phyloP scores from a whole-genome alignment of 2,329 filamentous ascomycete species.

The Claviceps sorghi region DNA sequence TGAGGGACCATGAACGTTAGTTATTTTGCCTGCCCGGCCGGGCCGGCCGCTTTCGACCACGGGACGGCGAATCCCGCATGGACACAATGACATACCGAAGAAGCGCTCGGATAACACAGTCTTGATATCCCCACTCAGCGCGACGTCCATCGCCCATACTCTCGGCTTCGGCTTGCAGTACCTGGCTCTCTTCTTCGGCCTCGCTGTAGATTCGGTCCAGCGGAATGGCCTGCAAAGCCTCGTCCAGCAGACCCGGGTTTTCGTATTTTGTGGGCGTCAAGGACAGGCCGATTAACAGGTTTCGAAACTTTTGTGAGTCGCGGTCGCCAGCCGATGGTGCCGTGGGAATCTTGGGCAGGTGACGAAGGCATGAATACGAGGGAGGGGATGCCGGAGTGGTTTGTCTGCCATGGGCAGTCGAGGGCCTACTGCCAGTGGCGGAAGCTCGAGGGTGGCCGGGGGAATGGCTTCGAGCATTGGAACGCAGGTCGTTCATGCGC shows the following conservation, averaged over 20 bases:
- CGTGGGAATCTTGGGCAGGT: constrained; percentile 48
- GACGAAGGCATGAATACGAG: constrained; percentile 33
- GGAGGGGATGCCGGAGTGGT: constrained; percentile 24
- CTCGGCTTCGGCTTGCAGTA: constrained; percentile 73
- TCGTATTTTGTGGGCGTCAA: constrained; percentile 87
- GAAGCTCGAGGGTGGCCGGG: constrained; percentile 34
- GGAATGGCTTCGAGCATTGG: constrained; percentile 40
- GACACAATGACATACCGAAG: constrained; percentile 46
- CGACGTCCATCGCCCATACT: constrained; percentile 69
- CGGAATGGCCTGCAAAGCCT: constrained; percentile 74
- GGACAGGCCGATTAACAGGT: constrained; percentile 71
- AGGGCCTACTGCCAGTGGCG: constrained; percentile 27
- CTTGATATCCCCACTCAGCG: constrained; percentile 92
- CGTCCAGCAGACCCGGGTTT: constrained; percentile 86
- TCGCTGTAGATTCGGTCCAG: constrained; percentile 85
- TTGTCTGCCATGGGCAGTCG: constrained; percentile 26
- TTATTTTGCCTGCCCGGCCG: neutral
- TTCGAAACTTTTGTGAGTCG: constrained; percentile 61
- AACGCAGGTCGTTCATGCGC: constrained; percentile 63
- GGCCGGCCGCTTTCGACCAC: neutral
- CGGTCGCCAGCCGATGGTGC: constrained; percentile 52
- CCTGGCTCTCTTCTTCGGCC: constrained; percentile 83
- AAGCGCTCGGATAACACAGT: constrained; percentile 82
- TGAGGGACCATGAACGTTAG: constrained; percentile 8
- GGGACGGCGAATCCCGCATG: too few species aligned